A percentile compares a stretch with the other conserved stretches of the same genome.
These are phyloP conservation scores for Elymus sibiricus DNA, from an alignment of 176 grass and related monocot genomes.

Conservation along the genomic window DNA sequence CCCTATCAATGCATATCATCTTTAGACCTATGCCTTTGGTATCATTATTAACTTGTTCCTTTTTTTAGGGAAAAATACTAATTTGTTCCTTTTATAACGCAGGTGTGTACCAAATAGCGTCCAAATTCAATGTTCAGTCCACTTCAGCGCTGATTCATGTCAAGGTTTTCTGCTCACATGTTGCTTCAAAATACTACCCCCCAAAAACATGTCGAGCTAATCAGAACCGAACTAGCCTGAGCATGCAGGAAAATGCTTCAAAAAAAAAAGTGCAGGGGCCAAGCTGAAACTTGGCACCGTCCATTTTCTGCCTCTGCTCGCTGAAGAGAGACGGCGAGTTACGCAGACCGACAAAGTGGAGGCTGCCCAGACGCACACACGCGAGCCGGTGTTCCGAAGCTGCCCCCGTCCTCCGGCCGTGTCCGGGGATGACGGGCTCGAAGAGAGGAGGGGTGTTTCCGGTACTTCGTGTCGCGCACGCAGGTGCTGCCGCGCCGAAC, in stretches of 20 bases:
- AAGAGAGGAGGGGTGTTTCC: not conserved
- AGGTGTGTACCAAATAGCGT: not conserved
- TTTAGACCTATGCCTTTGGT: not conserved
- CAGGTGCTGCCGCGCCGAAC: constrained; percentile 13
- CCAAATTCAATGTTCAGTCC: not conserved
- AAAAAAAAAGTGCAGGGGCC: not conserved
- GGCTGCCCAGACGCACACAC: not conserved
- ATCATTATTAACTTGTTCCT: no score
- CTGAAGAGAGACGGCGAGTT: not conserved
- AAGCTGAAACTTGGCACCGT: constrained; percentile 8
- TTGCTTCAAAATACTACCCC: not conserved
- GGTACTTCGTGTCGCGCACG: not conserved
- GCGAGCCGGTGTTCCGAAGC: not conserved
- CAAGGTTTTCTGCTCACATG: not conserved
- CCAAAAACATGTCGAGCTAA: not conserved
- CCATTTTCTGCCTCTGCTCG: not conserved
- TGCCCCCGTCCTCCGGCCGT: not conserved
- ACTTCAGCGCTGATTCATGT: no score
- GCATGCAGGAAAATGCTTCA: not conserved
- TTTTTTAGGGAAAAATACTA: no score
- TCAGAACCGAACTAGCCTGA: not conserved
- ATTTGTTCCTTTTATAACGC: no score
- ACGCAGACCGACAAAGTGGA: constrained; percentile 17
- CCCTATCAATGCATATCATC: not conserved
- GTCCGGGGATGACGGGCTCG: not conserved